These are phyloP conservation scores for Peziza echinospora DNA, from an alignment of 495 filamentous ascomycete species.

Conservation along the genomic window DNA sequence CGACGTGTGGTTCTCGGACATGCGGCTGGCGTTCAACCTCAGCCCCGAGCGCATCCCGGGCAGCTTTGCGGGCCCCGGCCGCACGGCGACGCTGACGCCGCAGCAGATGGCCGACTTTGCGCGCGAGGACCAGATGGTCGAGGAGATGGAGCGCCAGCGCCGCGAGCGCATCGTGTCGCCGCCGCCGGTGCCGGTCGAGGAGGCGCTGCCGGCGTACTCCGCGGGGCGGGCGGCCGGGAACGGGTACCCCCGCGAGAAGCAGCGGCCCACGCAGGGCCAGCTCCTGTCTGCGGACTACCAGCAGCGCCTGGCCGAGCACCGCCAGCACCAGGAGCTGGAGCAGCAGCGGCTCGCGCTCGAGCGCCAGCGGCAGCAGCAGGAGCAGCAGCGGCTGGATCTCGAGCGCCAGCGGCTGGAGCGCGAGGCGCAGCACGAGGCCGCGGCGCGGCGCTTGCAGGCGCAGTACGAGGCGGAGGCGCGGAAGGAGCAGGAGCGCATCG, in stretches of 20 bases:
- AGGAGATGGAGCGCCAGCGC: no score
- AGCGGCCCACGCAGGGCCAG: conserved; percentile 31
- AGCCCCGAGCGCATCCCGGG: conserved; percentile 23
- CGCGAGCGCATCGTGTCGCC: no score
- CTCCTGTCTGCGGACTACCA: conserved; percentile 23
- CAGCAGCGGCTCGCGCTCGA: conserved; percentile 33
- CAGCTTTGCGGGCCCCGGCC: conserved; percentile 4
- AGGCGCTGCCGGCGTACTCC: no score
- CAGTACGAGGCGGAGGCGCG: conserved; percentile 27
- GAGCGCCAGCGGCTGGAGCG: conserved; percentile 42
- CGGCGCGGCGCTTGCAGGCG: conserved; percentile 60
- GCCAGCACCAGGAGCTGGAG: conserved; percentile 47
- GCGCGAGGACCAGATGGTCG: no score
- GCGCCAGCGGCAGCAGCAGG: conserved; percentile 37
- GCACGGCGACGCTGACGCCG: conserved; percentile 1
- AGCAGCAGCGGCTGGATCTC: conserved; percentile 25
- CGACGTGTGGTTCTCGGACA: conserved; percentile 55
- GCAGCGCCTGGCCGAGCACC: conserved; percentile 31
- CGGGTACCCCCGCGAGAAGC: no score
- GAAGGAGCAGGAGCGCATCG: conserved; percentile 1
- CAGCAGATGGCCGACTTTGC: conserved; percentile 28
- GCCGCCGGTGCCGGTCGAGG: no score
- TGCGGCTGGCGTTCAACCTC: conserved; percentile 60
- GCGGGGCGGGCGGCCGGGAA: no score
- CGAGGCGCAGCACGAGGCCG: conserved; percentile 46